phyloP scores from a whole-genome alignment of 2,329 filamentous ascomycete genomes.

The Epicoccum nigrum region DNA sequence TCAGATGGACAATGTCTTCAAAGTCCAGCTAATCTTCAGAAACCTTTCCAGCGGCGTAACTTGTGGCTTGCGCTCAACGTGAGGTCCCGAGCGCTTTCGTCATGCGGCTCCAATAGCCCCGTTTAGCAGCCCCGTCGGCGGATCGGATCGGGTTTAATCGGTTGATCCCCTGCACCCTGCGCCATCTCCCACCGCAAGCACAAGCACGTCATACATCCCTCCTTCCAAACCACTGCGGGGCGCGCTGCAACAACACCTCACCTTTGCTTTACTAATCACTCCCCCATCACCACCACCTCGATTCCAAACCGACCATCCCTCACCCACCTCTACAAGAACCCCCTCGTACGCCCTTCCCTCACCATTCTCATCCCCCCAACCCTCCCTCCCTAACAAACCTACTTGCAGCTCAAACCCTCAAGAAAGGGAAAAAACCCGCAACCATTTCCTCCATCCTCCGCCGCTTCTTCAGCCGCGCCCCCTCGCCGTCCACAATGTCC shows the following conservation, averaged over 20 bases:
- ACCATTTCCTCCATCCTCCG: constrained; percentile 70
- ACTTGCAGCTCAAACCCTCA: too few species aligned
- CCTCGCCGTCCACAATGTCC: constrained; percentile 73
- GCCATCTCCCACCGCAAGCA: constrained; percentile 8
- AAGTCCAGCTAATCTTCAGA: background rate
- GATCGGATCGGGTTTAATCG: too few species aligned
- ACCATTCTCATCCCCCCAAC: background rate
- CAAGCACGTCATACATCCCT: constrained; percentile 42
- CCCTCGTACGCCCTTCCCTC: too few species aligned
- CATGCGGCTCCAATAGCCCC: constrained; percentile 15
- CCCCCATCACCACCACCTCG: constrained; percentile 1
- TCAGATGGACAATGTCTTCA: background rate
- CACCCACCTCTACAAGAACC: too few species aligned
- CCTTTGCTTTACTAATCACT: constrained; percentile 26
- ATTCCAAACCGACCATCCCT: constrained; percentile 29
- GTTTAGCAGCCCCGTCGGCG: constrained; percentile 4
- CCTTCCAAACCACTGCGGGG: constrained; percentile 33
- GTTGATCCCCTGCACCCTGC: too few species aligned
- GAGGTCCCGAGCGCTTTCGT: constrained; percentile 5
- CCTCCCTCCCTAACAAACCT: too few species aligned
- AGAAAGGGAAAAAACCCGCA: constrained; percentile 38
- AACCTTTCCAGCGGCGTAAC: background rate
- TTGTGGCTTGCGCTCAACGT: background rate
- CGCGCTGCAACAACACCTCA: constrained; percentile 34
- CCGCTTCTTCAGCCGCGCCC: constrained; percentile 69